Evolutionary conservation across 2,329 filamentous ascomycete species (phyloP).

Genomic region (Ceratocystis harringtonii): DNA sequence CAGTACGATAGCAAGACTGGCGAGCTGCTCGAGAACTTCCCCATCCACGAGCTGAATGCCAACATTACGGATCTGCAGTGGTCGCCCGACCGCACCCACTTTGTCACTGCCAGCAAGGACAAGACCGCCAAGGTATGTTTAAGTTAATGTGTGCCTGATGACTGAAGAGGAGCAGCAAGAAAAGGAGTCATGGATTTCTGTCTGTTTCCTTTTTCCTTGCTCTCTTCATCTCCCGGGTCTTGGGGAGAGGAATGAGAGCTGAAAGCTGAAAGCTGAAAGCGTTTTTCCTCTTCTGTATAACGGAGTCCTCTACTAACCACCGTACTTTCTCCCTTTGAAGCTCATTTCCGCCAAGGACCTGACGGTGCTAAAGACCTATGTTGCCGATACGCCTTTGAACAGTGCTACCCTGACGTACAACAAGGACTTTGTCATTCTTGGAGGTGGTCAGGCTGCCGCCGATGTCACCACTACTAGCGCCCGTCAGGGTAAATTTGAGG

Average conservation of each 20-base stretch:
- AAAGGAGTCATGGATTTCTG: too few species aligned
- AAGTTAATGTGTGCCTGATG: background rate
- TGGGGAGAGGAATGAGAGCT: too few species aligned
- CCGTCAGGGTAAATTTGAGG: slow-evolving; percentile 97
- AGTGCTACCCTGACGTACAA: slow-evolving; percentile 84
- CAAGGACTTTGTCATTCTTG: slow-evolving; percentile 95
- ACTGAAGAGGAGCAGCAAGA: too few species aligned
- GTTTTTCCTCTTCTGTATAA: background rate
- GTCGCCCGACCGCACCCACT: slow-evolving; percentile 86
- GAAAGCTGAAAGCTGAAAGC: background rate
- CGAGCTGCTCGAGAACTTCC: slow-evolving; percentile 64
- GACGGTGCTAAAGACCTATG: slow-evolving; percentile 82
- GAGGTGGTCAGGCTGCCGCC: slow-evolving; percentile 96
- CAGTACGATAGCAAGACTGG: slow-evolving; percentile 86
- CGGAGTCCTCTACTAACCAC: background rate
- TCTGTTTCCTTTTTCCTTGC: too few species aligned
- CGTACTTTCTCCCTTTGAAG: slow-evolving; percentile 25
- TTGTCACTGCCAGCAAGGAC: slow-evolving; percentile 96
- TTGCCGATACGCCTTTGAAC: slow-evolving; percentile 89
- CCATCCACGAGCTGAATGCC: slow-evolving; percentile 66
- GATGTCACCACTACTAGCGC: slow-evolving; percentile 91
- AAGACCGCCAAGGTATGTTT: slow-evolving; percentile 70
- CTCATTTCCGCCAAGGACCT: slow-evolving; percentile 77
- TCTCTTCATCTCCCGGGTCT: too few species aligned
- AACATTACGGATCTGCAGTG: slow-evolving; percentile 90